Percentiles rank a stretch among this genome's conserved stretches.
Evolutionary conservation across 2,329 filamentous ascomycete species (phyloP).

Genomic region (Raffaelea arxii): DNA sequence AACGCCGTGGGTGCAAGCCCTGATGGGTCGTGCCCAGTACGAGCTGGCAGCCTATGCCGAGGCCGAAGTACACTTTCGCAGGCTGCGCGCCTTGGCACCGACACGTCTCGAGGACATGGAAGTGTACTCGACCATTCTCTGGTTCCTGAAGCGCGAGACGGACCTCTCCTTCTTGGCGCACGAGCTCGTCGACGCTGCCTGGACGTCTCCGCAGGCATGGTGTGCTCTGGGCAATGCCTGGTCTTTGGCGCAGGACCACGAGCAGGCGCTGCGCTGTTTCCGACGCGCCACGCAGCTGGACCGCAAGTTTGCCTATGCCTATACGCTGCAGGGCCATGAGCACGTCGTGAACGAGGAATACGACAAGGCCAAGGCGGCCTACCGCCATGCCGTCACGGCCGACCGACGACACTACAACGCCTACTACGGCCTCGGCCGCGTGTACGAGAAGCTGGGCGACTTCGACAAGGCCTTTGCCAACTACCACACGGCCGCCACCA

Average conservation of each 20-base stretch:
- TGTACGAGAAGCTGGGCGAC: constrained; percentile 84
- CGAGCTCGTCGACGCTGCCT: constrained; percentile 76
- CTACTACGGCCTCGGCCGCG: constrained; percentile 82
- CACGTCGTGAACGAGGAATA: constrained; percentile 95
- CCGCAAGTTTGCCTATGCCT: constrained; percentile 86
- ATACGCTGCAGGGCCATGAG: constrained; percentile 91
- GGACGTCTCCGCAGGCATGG: constrained; percentile 90
- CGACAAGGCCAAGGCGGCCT: constrained; percentile 83
- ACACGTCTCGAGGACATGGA: constrained; percentile 91
- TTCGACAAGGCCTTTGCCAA: constrained; percentile 87
- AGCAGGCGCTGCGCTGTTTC: constrained; percentile 91
- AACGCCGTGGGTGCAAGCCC: constrained; percentile 86
- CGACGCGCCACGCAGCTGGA: constrained; percentile 87
- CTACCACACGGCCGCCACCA: constrained; percentile 76
- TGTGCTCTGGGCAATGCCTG: constrained; percentile 92
- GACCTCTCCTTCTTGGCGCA: constrained; percentile 89
- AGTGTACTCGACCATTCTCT: constrained; percentile 96
- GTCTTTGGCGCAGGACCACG: constrained; percentile 84
- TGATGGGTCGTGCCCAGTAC: constrained; percentile 84
- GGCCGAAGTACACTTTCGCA: constrained; percentile 76
- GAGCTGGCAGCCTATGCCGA: constrained; percentile 81
- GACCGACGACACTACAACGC: constrained; percentile 92
- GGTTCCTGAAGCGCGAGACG: constrained; percentile 89
- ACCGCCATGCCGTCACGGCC: constrained; percentile 74
- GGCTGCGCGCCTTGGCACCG: constrained; percentile 69